phyloP scores from a whole-genome alignment of 192 early-diverging fungal genomes.

The Jimgerdemannia flammicorona region DNA sequence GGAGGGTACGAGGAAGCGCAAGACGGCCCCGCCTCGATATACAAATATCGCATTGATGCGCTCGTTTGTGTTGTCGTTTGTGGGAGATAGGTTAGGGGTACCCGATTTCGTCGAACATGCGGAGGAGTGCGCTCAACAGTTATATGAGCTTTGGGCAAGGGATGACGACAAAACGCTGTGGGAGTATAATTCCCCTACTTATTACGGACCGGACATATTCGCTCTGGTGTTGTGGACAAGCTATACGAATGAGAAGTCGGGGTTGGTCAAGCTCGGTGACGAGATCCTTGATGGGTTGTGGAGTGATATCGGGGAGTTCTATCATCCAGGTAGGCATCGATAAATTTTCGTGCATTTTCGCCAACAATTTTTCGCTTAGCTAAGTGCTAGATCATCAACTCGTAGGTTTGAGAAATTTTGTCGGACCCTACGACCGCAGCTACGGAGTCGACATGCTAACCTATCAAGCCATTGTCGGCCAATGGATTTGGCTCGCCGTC shows the following conservation, averaged over 20 bases:
- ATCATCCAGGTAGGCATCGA: background rate
- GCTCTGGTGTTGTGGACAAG: background rate
- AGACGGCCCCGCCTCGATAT: no score
- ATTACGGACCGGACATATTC: background rate
- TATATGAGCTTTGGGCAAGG: background rate
- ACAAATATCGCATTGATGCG: constrained; percentile 1
- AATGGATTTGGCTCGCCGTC: constrained; percentile 7
- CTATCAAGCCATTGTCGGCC: background rate
- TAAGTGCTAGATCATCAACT: no score
- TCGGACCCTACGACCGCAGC: constrained; percentile 3
- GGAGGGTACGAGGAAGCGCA: no score
- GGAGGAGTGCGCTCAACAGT: no score
- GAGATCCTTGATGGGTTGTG: constrained; percentile 1
- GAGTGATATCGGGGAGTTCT: constrained; percentile 2
- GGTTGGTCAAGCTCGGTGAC: background rate
- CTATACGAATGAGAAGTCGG: background rate
- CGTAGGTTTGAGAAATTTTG: background rate
- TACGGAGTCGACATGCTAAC: background rate
- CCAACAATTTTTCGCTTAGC: no score
- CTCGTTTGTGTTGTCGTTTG: background rate
- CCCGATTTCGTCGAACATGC: background rate
- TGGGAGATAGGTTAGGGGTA: background rate
- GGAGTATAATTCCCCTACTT: constrained; percentile 2
- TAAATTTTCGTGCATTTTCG: no score
- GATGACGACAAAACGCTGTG: constrained; percentile 1